These are phyloP conservation scores for Penicillium nordicum DNA, from an alignment of 2,329 filamentous ascomycete species.

Conservation along the genomic window DNA sequence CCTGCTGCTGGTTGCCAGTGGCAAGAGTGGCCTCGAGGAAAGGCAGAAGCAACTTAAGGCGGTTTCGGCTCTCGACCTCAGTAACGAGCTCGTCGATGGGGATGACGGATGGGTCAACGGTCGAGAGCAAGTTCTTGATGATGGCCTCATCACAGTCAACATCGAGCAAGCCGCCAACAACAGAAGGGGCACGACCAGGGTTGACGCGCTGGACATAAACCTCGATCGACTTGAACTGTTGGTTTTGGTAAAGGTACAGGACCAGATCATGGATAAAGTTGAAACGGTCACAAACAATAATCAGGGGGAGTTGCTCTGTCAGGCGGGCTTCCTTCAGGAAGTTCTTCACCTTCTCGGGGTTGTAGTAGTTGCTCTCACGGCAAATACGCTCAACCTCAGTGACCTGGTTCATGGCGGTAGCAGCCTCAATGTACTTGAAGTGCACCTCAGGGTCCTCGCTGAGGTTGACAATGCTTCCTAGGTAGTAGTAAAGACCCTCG, in stretches of 20 bases:
- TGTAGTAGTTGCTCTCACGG: slow-evolving; percentile 85
- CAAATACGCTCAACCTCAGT: slow-evolving; percentile 97
- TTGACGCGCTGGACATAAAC: slow-evolving; percentile 97
- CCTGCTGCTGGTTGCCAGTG: slow-evolving; percentile 89
- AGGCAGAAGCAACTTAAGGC: slow-evolving; percentile 88
- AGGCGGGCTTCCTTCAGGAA: slow-evolving; percentile 96
- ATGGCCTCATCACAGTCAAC: slow-evolving; percentile 96
- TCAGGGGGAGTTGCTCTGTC: slow-evolving; percentile 87
- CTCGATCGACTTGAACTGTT: slow-evolving; percentile 98
- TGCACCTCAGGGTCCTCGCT: slow-evolving; percentile 93
- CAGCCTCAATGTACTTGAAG: slow-evolving; percentile 99
- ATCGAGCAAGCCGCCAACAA: slow-evolving; percentile 88
- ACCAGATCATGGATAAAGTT: slow-evolving; percentile 98
- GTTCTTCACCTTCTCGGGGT: slow-evolving; percentile 96
- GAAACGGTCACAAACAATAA: slow-evolving; percentile 99
- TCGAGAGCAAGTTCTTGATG: slow-evolving; percentile 85
- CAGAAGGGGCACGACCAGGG: slow-evolving; percentile 81
- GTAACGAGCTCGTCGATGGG: slow-evolving; percentile 91
- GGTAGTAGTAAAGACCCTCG: slow-evolving; percentile 96
- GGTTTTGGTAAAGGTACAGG: slow-evolving; percentile 95
- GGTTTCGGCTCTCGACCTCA: slow-evolving; percentile 94
- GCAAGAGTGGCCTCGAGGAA: slow-evolving; percentile 93
- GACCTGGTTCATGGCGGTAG: slow-evolving; percentile 87
- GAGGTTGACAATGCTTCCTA: slow-evolving; percentile 95
- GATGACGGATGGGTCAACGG: slow-evolving; percentile 78